Conservation (phyloP, 306 rosid genomes). For the Cotoneaster glaucophyllus region DNA sequence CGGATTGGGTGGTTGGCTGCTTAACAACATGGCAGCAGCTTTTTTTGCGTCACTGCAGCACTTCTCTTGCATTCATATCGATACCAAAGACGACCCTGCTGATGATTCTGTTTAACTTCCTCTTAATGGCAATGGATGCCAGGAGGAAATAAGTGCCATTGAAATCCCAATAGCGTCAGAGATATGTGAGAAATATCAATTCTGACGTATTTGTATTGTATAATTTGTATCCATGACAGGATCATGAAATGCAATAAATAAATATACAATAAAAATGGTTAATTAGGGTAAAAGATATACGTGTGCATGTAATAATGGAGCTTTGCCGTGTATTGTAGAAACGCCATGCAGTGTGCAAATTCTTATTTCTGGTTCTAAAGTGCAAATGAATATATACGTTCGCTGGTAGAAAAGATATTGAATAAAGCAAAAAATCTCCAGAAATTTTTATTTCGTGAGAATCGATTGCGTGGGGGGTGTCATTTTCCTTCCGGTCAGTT, state of each 20-base stretch:
- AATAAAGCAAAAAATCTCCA: background rate
- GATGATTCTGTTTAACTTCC: background rate
- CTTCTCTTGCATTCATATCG: constrained; percentile 18
- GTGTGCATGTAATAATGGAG: background rate
- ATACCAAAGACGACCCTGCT: constrained; percentile 7
- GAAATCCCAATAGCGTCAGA: background rate
- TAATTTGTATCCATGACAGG: too few species aligned
- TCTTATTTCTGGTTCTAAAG: background rate
- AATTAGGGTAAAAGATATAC: background rate
- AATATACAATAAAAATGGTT: too few species aligned
- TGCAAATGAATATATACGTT: background rate
- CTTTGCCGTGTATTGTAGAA: too few species aligned
- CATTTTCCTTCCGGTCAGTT: too few species aligned
- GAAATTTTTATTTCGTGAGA: background rate
- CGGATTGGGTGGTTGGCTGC: constrained; percentile 15
- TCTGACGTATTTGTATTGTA: background rate
- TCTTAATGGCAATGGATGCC: background rate
- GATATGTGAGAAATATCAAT: background rate
- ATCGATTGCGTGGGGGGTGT: background rate
- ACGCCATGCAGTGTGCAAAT: background rate
- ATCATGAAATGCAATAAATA: background rate
- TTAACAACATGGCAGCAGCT: background rate
- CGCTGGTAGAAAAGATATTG: background rate
- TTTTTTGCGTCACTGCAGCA: constrained; percentile 17
- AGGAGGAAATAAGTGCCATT: background rate